Evolutionary conservation across 2,329 filamentous ascomycete genomes (phyloP).

Genomic region (Talaromyces sp.): DNA sequence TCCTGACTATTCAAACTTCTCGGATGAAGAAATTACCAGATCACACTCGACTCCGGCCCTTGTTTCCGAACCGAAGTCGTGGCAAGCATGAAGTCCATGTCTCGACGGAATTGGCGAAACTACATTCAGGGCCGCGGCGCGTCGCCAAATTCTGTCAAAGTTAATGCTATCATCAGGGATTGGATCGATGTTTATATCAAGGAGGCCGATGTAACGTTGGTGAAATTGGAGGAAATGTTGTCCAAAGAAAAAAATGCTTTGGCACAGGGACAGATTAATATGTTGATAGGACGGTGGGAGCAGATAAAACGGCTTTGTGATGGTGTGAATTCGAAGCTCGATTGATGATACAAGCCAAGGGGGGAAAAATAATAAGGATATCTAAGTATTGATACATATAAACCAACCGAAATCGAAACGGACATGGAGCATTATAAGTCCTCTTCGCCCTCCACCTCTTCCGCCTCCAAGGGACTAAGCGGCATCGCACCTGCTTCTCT

Average conservation of each 20-base stretch:
- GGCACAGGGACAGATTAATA: constrained; percentile 26
- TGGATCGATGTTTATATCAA: constrained; percentile 35
- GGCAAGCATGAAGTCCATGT: constrained; percentile 40
- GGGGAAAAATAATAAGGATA: neutral
- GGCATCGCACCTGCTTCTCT: constrained; percentile 33
- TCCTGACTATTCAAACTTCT: neutral
- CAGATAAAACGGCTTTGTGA: constrained; percentile 38
- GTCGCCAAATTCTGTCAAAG: constrained; percentile 30
- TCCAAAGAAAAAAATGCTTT: constrained; percentile 12
- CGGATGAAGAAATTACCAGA: constrained; percentile 39
- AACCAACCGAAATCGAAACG: neutral
- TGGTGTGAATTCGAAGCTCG: constrained; percentile 21
- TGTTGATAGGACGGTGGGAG: constrained; percentile 36
- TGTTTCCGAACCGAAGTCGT: constrained; percentile 45
- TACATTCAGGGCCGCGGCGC: constrained; percentile 38
- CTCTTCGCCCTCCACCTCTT: constrained; percentile 17
- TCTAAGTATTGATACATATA: neutral
- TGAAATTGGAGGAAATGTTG: constrained; percentile 23
- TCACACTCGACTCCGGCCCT: constrained; percentile 33
- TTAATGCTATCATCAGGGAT: constrained; percentile 31
- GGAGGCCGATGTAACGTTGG: constrained; percentile 33
- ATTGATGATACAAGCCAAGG: constrained; percentile 13
- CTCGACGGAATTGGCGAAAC: constrained; percentile 34
- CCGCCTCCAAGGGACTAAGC: constrained; percentile 23
- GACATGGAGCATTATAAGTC: neutral